Percentiles rank a stretch among this genome's conserved stretches.
Evolutionary conservation across 2,329 filamentous ascomycete species (phyloP).

Genomic region (Cladophialophora chaetospira): DNA sequence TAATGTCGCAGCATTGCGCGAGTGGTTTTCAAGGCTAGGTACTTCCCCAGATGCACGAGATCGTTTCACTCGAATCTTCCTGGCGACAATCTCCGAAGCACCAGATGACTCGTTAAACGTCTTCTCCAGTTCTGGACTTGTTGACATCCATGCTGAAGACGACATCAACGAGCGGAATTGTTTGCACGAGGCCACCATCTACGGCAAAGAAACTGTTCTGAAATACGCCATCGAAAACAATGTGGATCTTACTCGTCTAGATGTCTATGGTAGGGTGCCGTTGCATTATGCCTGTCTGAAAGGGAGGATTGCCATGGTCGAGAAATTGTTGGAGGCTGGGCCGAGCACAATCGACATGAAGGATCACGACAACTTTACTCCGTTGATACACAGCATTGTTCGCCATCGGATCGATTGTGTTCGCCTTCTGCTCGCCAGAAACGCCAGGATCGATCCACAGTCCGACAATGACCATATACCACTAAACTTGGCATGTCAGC

Average conservation of each 20-base stretch:
- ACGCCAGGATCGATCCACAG: conserved; percentile 81
- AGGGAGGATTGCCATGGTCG: conserved; percentile 80
- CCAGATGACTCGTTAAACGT: conserved; percentile 73
- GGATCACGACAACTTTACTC: conserved; percentile 97
- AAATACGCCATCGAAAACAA: conserved; percentile 71
- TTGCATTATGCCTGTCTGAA: conserved; percentile 97
- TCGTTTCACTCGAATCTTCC: conserved; percentile 83
- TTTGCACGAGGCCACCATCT: conserved; percentile 94
- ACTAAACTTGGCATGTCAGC: conserved; percentile 90
- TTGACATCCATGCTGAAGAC: conserved; percentile 91
- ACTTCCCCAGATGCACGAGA: conserved; percentile 66
- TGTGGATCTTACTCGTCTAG: conserved; percentile 76
- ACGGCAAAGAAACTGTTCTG: conserved; percentile 79
- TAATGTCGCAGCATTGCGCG: conserved; percentile 73
- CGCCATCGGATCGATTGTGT: conserved; percentile 82
- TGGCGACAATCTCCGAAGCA: conserved; percentile 85
- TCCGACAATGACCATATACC: conserved; percentile 91
- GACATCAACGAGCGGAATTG: conserved; percentile 98
- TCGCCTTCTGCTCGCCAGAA: conserved; percentile 71
- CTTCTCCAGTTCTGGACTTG: conserved; percentile 76
- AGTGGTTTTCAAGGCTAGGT: conserved; percentile 74
- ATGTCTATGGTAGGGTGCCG: conserved; percentile 92
- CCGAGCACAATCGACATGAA: conserved; percentile 79
- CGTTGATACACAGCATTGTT: conserved; percentile 91
- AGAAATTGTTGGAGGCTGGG: conserved; percentile 69